These are phyloP conservation scores for Jackrogersella minutella DNA, from an alignment of 495 filamentous ascomycete species.

Conservation along the genomic window DNA sequence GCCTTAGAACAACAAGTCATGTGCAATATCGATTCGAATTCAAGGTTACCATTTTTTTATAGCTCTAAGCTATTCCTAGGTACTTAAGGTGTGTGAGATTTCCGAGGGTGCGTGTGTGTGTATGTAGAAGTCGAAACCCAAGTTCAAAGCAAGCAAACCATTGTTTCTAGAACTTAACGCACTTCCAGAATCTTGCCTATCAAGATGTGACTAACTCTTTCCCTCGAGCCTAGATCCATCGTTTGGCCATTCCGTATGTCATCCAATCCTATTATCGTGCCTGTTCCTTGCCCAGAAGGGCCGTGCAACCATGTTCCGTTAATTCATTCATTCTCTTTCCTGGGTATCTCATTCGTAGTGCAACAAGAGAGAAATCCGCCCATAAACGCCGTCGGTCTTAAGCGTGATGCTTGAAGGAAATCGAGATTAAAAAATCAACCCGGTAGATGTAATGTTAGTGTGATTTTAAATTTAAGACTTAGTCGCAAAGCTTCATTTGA, in stretches of 20 bases:
- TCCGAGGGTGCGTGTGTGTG: too few relatives aligned
- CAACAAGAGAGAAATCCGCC: not conserved
- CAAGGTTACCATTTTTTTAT: too few relatives aligned
- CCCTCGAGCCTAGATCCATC: not conserved
- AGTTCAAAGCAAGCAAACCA: too few relatives aligned
- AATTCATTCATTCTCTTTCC: too few relatives aligned
- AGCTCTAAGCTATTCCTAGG: too few relatives aligned
- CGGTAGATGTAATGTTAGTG: not conserved
- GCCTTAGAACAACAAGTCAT: too few relatives aligned
- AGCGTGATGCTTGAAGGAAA: not conserved
- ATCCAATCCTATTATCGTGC: too few relatives aligned
- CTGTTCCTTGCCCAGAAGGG: not conserved
- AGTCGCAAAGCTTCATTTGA: constrained; percentile 3
- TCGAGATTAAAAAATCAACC: not conserved
- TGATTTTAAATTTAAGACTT: not conserved
- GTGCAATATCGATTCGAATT: too few relatives aligned
- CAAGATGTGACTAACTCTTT: not conserved
- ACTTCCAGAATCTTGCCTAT: not conserved
- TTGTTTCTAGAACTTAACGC: not conserved
- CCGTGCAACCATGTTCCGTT: too few relatives aligned
- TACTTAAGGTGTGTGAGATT: too few relatives aligned
- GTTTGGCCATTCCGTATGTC: too few relatives aligned
- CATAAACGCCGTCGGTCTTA: constrained; percentile 1
- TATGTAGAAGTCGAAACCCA: too few relatives aligned
- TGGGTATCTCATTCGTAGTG: constrained; percentile 13